Percentiles rank a stretch among this genome's conserved stretches.
Evolutionary conservation across 2,329 filamentous ascomycete species (phyloP).

Genomic region (Catunica adiposa): DNA sequence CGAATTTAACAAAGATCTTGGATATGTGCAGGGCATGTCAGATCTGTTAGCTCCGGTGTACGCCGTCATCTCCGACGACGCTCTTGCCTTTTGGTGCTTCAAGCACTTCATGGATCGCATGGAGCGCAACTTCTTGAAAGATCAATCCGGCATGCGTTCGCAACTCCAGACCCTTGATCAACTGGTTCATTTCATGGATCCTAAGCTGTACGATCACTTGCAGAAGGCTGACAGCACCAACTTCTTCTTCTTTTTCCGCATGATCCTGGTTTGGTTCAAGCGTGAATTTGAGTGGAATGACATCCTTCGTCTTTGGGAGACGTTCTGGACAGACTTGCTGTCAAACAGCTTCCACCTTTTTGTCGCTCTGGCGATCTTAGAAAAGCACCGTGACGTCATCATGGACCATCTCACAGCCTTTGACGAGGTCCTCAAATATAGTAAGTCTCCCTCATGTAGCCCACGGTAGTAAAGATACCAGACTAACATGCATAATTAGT

Average conservation of each 20-base stretch:
- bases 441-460: slow-evolving; percentile 33
- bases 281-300: slow-evolving; percentile 87
- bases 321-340: slow-evolving; percentile 81
- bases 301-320: slow-evolving; percentile 77
- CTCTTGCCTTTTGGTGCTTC: slow-evolving; percentile 92
- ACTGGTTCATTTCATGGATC: slow-evolving; percentile 91
- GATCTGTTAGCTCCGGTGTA: slow-evolving; percentile 92
- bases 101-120: slow-evolving; percentile 93
- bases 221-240: slow-evolving; percentile 88
- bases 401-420: slow-evolving; percentile 89
- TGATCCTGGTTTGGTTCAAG: slow-evolving; percentile 98
- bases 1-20: slow-evolving; percentile 87
- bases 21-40: slow-evolving; percentile 98
- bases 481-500: slow-evolving; percentile 34
- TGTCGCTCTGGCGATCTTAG: slow-evolving; percentile 79
- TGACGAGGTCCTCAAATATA: slow-evolving; percentile 92
- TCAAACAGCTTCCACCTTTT: slow-evolving; percentile 89
- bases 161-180: slow-evolving; percentile 87
- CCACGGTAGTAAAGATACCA: neutral
- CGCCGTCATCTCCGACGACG: slow-evolving; percentile 92
- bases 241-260: slow-evolving; percentile 99
- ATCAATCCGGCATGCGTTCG: slow-evolving; percentile 88
- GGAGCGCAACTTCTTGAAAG: slow-evolving; percentile 90
- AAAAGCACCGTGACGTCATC: slow-evolving; percentile 91
- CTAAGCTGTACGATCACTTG: slow-evolving; percentile 79